phyloP scores from a whole-genome alignment of 2,329 filamentous ascomycete species.

The Helicocarpus griseus region DNA sequence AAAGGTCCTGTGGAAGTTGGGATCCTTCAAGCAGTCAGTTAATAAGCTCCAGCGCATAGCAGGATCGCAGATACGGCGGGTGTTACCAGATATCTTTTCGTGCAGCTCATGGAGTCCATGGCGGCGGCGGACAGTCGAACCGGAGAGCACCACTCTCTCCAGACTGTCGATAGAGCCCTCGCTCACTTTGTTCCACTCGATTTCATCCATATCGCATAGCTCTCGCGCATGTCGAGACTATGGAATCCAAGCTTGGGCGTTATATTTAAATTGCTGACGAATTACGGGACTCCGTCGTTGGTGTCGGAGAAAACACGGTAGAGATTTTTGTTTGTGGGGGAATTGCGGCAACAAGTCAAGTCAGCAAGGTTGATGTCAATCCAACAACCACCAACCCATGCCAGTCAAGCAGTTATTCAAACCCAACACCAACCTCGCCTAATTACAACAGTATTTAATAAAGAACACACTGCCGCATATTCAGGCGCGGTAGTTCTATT shows the following conservation, averaged over 20 bases:
- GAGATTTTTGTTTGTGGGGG: background rate
- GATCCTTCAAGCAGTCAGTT: constrained; percentile 17
- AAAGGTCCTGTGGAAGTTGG: constrained; percentile 23
- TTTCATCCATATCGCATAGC: constrained; percentile 32
- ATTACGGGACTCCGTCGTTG: background rate
- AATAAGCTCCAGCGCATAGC: constrained; percentile 8
- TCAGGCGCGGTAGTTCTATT: too few relatives aligned
- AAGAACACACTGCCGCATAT: background rate
- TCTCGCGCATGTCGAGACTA: constrained; percentile 21
- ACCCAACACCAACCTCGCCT: too few relatives aligned
- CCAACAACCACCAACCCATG: too few relatives aligned
- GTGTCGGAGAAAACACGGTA: background rate
- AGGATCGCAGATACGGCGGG: constrained; percentile 9
- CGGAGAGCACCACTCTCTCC: constrained; percentile 31
- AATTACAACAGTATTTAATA: too few relatives aligned
- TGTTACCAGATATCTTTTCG: constrained; percentile 32
- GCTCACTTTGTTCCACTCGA: constrained; percentile 37
- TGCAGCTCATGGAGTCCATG: constrained; percentile 35
- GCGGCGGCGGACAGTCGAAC: constrained; percentile 33
- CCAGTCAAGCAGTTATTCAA: too few relatives aligned
- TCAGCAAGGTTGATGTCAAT: background rate
- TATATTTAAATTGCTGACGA: background rate
- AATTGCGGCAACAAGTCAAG: background rate
- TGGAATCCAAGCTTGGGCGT: background rate
- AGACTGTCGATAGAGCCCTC: constrained; percentile 31